These are phyloP conservation scores for Delphinella strobiligena DNA, from an alignment of 2,329 filamentous ascomycete species.

Conservation along the genomic window DNA sequence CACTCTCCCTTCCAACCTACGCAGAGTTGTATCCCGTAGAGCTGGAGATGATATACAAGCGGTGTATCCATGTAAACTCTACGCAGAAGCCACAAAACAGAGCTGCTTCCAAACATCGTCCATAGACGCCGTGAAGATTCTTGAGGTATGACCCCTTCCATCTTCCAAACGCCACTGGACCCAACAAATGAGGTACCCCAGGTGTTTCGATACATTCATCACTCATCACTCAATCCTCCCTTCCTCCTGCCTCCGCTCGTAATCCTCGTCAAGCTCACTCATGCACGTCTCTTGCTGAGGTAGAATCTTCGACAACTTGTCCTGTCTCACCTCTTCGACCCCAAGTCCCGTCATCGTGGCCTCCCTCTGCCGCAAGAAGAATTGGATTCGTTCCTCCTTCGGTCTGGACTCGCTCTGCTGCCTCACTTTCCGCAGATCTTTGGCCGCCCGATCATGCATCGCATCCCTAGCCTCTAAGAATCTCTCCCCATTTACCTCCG, in stretches of 20 bases:
- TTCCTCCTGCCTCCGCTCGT: not conserved
- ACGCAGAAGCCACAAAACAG: too few species aligned
- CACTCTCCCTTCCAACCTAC: too few species aligned
- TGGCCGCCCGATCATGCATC: constrained; percentile 54
- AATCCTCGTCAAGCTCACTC: constrained; percentile 19
- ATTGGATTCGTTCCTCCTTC: constrained; percentile 51
- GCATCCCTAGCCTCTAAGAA: constrained; percentile 56
- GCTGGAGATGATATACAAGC: too few species aligned
- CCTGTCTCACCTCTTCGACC: constrained; percentile 31
- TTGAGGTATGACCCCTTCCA: too few species aligned
- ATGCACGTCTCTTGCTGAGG: constrained; percentile 34
- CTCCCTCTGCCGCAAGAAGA: constrained; percentile 65
- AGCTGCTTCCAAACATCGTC: too few species aligned
- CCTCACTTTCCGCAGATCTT: constrained; percentile 45
- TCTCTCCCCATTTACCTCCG: constrained; percentile 48
- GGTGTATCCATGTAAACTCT: too few species aligned
- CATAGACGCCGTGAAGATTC: too few species aligned
- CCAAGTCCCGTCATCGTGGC: constrained; percentile 32
- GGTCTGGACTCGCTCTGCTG: constrained; percentile 35
- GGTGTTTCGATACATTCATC: too few species aligned
- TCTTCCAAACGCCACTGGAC: too few species aligned
- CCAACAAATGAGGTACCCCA: too few species aligned
- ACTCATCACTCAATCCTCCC: not conserved
- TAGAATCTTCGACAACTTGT: constrained; percentile 32
- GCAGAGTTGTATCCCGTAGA: too few species aligned